Conservation (phyloP, 768 basidiomycete genomes). For the Lactarius quietus region DNA sequence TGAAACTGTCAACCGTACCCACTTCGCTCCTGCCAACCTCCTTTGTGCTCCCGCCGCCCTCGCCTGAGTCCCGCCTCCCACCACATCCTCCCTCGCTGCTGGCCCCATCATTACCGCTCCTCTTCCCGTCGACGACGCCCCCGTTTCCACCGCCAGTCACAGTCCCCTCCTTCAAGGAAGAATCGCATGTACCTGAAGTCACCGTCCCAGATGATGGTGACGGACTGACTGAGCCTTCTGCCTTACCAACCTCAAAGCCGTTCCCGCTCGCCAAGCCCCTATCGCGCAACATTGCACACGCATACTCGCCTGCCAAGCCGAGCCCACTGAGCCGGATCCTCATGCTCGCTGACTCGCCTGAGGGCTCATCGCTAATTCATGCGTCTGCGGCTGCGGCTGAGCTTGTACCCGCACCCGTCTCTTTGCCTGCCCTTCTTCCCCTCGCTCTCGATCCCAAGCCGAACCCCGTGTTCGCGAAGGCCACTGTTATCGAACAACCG, state of each 20-base stretch:
- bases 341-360: slow-evolving; percentile 62
- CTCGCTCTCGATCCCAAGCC: neutral
- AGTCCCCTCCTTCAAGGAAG: neutral
- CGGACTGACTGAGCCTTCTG: slow-evolving; percentile 19
- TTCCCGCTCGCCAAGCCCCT: slow-evolving; percentile 74
- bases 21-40: slow-evolving; percentile 53
- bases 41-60: slow-evolving; percentile 77
- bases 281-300: slow-evolving; percentile 66
- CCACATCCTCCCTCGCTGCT: slow-evolving; percentile 42
- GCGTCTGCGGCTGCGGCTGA: slow-evolving; percentile 17
- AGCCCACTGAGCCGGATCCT: slow-evolving; percentile 79
- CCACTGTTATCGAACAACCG: slow-evolving; percentile 6
- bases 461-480: neutral
- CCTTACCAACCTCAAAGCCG: slow-evolving; percentile 39
- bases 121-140: slow-evolving; percentile 17
- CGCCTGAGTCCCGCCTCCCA: slow-evolving; percentile 63
- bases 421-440: slow-evolving; percentile 15
- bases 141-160: slow-evolving; percentile 7
- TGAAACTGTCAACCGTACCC: slow-evolving; percentile 37
- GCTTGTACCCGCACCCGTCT: slow-evolving; percentile 28
- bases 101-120: slow-evolving; percentile 15
- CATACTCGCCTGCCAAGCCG: slow-evolving; percentile 77
- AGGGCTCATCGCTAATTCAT: slow-evolving; percentile 33
- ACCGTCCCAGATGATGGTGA: slow-evolving; percentile 15
- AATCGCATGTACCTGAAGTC: neutral